Evolutionary conservation across 2,329 filamentous ascomycete species (phyloP), one percentile per base, ranked within the genome.

Genomic region (Chaetomiaceae sp.): DNA sequence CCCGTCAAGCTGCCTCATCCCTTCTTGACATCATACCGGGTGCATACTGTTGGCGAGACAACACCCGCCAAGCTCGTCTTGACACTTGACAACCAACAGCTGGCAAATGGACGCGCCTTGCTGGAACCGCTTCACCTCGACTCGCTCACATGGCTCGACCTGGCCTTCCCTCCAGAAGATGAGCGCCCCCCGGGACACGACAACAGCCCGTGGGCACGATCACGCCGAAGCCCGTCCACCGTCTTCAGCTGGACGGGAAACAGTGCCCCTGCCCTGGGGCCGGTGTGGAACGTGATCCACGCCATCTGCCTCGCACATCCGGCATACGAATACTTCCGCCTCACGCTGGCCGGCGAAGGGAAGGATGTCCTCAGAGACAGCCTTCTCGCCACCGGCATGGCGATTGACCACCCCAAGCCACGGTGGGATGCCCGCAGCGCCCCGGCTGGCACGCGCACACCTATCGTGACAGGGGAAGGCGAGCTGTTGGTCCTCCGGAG

Each of bases 151-250:
- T 73, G 68, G 66, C 61, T 62, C 19, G 67, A 71, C 17, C 58
- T 73, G 19, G 58, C 61, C 3, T 60, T 56, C 21, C 48, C 61
- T 27, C 39, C 39, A n/a, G 38, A 54, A 27, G 54, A 62, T 12
- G 53, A 63, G 14, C 47, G 57, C 8, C 65, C 66, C 17, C 61
- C 62, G 8, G 30, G 43, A 16, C 76, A 73, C 43, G 75, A 78
- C 65, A 79, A 80, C 65, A 76, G 73, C 47, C 66, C 75, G 41
- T 80, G 76, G 76, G 77, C 73, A 6, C 71, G 77, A 17, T 71
- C 76, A 17, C 70, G 76, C 37, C 73, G 76, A 47, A 74, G 74
- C 5, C 77, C 77, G 2, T 68, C 68, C 54, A 71, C 72, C 41
- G 64, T 63, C 16, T 59, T 76, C 42, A 58, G 63, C 40, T 79